Evolutionary conservation across 441 rosid species (phyloP), one percentile per base, ranked within the genome.

Genomic region (Adansonia madagascariensis): DNA sequence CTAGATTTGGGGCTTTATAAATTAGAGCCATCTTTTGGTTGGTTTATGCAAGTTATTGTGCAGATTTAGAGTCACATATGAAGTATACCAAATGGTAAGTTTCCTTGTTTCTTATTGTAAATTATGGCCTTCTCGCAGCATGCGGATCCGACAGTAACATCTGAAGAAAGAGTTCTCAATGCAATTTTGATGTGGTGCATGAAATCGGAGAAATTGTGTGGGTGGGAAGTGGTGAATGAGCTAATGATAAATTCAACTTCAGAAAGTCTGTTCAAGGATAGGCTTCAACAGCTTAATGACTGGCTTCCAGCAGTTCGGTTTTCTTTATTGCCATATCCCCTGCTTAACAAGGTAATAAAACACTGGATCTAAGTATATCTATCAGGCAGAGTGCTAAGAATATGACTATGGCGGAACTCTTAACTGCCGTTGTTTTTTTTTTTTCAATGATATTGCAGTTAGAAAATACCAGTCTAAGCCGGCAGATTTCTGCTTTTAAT

Each of bases 151-250:
- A 94, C 98, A 0, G 98, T 93, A 79, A 97, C 97, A 73, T 92
- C 97, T 15, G 98, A 97, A 82, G 99, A 94, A 82, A 90, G 90
- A 86, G 89, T 94, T 86, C 91, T 97, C 63, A 85, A 89, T 88
- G 97, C 97, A 81, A 92, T 94, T 79, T 81, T 97, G 79, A 88
- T 90, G 94, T 94, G 98, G 98, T 84, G 90, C 91, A 86, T 87
- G 86, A 84, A 91, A 80, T 89, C 94, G 74, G 85, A 85, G 81
- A 93, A 86, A 75, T 81, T 81, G 31, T 83, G 66, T 73, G 89
- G 93, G 73, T 94, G 97, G 98, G 95, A 92, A 83, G 85, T 67
- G 63, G 84, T 92, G 78, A 91, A 90, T 75, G 90, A 88, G 81
- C 86, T 88, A 55, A 59, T 89, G 76, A 80, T 55, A 75, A 69